Conservation (phyloP, 176 grass and related monocot species). For the Avena atlantica region DNA sequence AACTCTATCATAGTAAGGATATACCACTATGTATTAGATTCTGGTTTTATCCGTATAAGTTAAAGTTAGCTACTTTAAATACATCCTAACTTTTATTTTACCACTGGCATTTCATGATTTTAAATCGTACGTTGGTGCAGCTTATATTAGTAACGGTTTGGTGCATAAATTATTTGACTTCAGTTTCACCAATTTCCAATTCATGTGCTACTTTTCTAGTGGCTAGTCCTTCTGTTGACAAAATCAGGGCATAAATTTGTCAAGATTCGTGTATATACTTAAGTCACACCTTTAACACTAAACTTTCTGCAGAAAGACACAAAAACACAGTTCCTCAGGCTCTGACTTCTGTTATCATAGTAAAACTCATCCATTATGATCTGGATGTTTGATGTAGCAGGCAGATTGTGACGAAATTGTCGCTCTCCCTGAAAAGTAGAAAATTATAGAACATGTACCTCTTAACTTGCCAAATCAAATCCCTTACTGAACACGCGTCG, state of each 20-base stretch:
- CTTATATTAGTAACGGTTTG: background rate
- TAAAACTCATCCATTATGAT: background rate
- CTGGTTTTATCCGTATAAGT: background rate
- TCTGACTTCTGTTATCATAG: background rate
- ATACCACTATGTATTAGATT: background rate
- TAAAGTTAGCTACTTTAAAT: background rate
- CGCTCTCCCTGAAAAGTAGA: background rate
- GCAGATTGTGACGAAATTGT: background rate
- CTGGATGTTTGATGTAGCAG: background rate
- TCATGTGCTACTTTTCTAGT: slow-evolving; percentile 11
- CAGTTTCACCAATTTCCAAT: background rate
- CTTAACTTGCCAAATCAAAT: too few relatives aligned
- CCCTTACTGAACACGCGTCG: too few relatives aligned
- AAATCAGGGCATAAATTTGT: background rate
- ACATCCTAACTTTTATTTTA: background rate
- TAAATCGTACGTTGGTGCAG: background rate
- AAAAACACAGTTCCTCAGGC: background rate
- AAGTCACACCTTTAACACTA: background rate
- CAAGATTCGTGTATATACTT: background rate
- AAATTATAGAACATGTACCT: background rate
- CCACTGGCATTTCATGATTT: slow-evolving; percentile 1
- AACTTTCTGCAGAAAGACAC: slow-evolving; percentile 7
- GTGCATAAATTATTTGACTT: slow-evolving; percentile 1
- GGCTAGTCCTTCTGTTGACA: background rate
- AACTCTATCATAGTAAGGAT: background rate